Conservation (phyloP, 768 basidiomycete genomes). For the Mycena haematopus region DNA sequence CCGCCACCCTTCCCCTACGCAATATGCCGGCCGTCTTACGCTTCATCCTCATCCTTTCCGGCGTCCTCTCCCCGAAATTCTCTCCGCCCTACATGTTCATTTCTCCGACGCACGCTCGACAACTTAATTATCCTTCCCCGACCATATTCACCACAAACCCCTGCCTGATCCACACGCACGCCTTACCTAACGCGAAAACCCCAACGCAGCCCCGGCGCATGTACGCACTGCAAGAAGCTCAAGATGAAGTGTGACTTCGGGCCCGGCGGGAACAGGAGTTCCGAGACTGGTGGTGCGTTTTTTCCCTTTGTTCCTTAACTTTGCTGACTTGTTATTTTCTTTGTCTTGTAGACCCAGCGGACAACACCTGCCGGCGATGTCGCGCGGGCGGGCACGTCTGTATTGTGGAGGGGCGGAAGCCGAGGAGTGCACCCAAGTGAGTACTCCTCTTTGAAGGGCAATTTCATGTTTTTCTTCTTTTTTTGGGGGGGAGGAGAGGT, state of each 20-base stretch:
- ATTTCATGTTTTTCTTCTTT: neutral
- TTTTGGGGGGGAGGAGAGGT: too few species aligned
- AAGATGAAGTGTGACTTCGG: slow-evolving; percentile 93
- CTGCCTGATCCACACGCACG: too few species aligned
- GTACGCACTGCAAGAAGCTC: slow-evolving; percentile 86
- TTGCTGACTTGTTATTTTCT: neutral
- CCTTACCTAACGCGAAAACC: neutral
- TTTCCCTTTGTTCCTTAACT: neutral
- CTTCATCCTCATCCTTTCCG: too few species aligned
- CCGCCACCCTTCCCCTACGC: neutral
- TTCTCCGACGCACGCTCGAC: too few species aligned
- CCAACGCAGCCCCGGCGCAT: slow-evolving; percentile 71
- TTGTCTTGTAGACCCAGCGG: slow-evolving; percentile 28
- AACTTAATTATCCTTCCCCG: too few species aligned
- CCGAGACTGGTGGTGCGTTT: slow-evolving; percentile 9
- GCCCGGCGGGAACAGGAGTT: slow-evolving; percentile 11
- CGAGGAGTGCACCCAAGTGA: slow-evolving; percentile 81
- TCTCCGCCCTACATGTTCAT: too few species aligned
- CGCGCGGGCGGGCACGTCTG: slow-evolving; percentile 75
- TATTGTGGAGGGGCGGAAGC: slow-evolving; percentile 85
- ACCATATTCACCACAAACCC: too few species aligned
- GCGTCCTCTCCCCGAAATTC: too few species aligned
- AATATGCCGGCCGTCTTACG: too few species aligned
- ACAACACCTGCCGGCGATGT: slow-evolving; percentile 82
- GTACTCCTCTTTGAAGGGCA: slow-evolving; percentile 42